Evolutionary conservation across 192 early-diverging fungal species (phyloP), one percentile per base, ranked within the genome.

Genomic region (Mortierella antarctica): DNA sequence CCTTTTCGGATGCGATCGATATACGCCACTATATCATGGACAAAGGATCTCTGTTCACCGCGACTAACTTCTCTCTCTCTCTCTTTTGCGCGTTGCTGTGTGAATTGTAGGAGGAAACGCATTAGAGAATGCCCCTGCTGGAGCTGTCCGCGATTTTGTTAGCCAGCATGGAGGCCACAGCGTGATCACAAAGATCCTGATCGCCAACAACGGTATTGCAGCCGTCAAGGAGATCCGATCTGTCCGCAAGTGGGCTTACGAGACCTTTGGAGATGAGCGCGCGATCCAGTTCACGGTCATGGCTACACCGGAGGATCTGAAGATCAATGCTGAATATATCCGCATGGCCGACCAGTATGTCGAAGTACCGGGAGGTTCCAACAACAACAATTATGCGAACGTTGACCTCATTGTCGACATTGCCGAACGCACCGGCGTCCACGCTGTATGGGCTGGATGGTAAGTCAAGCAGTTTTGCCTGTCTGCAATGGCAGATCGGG

Each of bases 201-300:
- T 99, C 83, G 98, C 98, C 71, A 99, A 99, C 90, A 98, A 98
- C 88, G 98, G 98, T 69, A 98, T 99, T 83, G 98, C 98, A 1
- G 98, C 98, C 52, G 96, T 99, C 73, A 99, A 99, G 83, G 96
- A 96, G 88, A 99, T 99, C 73, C 91, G 98, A 49, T 98, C 96
- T 4, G 93, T 99, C 49, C 93, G 97, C 68, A 93, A 98, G 85
- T 99, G 98, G 98, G 91, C 96, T 11, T 99, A 99, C 79, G 96
- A 96, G 74, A 97, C 95, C 13, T 98, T 99, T 90, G 98, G 98
- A 52, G 91, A 97, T 74, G 96, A 99, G 83, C 89, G 91, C 23
- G 95, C 95, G 45, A 98, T 99, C 73, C 86, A 95, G 79, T 98
- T 99, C 84, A 95, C 95, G 51, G 98, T 92, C 69, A 99, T 99